Percentiles rank a stretch among this genome's conserved stretches.
phyloP scores from a whole-genome alignment of 1,284 basidiomycete genomes.

The Phylloporus sp. region DNA sequence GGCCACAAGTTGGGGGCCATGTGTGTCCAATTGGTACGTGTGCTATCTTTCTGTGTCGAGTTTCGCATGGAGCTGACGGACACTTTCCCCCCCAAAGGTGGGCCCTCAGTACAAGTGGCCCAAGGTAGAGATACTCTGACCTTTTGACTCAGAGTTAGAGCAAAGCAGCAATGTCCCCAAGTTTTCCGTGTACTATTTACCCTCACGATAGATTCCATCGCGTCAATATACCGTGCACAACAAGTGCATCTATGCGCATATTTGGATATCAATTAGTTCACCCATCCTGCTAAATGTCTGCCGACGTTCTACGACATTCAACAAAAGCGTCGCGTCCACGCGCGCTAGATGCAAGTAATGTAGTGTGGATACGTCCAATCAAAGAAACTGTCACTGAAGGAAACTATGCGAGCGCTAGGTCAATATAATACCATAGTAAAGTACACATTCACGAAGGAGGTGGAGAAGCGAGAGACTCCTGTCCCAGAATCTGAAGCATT shows the following conservation, averaged over 20 bases:
- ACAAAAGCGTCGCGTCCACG: constrained; percentile 18
- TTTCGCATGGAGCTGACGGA: background rate
- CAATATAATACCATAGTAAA: constrained; percentile 25
- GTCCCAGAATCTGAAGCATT: constrained; percentile 33
- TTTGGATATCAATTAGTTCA: constrained; percentile 28
- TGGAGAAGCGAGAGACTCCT: constrained; percentile 67
- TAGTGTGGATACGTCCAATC: constrained; percentile 25
- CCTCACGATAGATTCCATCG: too few species aligned
- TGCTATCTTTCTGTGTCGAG: background rate
- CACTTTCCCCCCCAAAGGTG: constrained; percentile 46
- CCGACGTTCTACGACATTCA: constrained; percentile 22
- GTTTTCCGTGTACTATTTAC: constrained; percentile 1
- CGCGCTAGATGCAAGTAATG: constrained; percentile 26
- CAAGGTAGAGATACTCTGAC: constrained; percentile 69
- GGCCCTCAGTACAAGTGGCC: constrained; percentile 83
- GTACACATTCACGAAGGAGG: constrained; percentile 50
- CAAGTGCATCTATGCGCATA: constrained; percentile 7
- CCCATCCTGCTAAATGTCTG: constrained; percentile 16
- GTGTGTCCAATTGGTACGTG: constrained; percentile 82
- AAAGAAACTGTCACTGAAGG: constrained; percentile 12
- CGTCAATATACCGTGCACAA: too few species aligned
- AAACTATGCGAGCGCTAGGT: constrained; percentile 21
- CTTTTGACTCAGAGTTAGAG: background rate
- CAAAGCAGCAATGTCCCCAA: background rate
- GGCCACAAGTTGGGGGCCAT: constrained; percentile 92